Evolutionary conservation across 2,329 filamentous ascomycete species (phyloP), one percentile per base, ranked within the genome.

Genomic region (Fusarium agapanthi): DNA sequence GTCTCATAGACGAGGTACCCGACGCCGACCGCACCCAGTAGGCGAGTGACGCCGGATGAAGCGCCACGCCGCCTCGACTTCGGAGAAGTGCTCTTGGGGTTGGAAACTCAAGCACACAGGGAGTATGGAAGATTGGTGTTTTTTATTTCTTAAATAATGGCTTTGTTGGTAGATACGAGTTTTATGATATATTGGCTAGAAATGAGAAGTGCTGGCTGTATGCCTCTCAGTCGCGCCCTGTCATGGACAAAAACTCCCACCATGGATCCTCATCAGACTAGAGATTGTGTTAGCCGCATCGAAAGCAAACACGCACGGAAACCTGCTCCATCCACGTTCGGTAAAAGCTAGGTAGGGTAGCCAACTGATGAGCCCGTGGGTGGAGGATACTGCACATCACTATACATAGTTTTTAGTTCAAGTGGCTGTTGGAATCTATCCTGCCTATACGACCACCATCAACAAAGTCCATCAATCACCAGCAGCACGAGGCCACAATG

Each of bases 31-130:
- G 56, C 61, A 70, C 65, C 37, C 61, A 45, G 63, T 68, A 61
- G 66, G 56, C 64, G 51, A 73, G 72, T 75, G 72, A 76, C 75
- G 72, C 75, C 65, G 71, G 75, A 62, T 50, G 75, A 77, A 77
- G 75, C 75, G 75, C 75, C 75, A 76, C 75, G 75, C 75, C 75
- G 73, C 75, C 69, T 58, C 65, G 64, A 63, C 38, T 40, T 63
- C 22, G 38, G 56, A 50, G 65, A 34, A 61, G 26, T 55, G 24
- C 41, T 55, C 16, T 74, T 72, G 69, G 61, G 67, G 69, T 45
- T 61, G 22, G 44, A 61, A 58, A 69, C 71, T 75, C 40, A 40
- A 63, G 43, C 50, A 37, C 35, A 56, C 55, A 38, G 37, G 26
- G 34, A 37, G 22, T 34, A 56, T 55, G 22, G 9, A 37, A 47